Evolutionary conservation across 768 basidiomycete genomes (phyloP).

Genomic region (Gymnopilus dilepis): DNA sequence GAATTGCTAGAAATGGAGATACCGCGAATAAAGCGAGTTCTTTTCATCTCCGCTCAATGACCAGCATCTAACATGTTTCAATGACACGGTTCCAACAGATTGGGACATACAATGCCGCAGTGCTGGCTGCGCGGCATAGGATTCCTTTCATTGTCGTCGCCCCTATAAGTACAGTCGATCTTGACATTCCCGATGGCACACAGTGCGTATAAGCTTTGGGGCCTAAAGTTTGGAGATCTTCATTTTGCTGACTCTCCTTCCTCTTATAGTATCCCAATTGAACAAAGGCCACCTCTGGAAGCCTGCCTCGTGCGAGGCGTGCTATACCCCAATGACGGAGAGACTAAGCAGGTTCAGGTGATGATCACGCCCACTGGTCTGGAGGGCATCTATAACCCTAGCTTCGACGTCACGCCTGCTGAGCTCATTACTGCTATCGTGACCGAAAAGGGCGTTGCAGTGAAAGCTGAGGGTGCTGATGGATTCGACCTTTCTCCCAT

Average conservation of each 20-base stretch:
- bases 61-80: conserved; percentile 19
- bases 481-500: conserved; percentile 69
- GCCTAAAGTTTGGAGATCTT: conserved; percentile 7
- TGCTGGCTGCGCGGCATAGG: conserved; percentile 83
- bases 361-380: conserved; percentile 79
- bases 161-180: conserved; percentile 90
- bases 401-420: conserved; percentile 96
- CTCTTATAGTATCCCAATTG: conserved; percentile 77
- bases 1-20: conserved; percentile 92
- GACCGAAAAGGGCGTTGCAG: conserved; percentile 93
- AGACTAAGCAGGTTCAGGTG: conserved; percentile 72
- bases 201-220: conserved; percentile 41
- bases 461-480: conserved; percentile 60
- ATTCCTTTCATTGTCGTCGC: conserved; percentile 95
- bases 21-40: conserved; percentile 86
- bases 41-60: conserved; percentile 6
- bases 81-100: conserved; percentile 46
- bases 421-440: conserved; percentile 94
- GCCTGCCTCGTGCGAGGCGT: conserved; percentile 89
- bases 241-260: conserved; percentile 11
- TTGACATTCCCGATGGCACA: conserved; percentile 73
- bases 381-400: conserved; percentile 85
- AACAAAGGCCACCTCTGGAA: conserved; percentile 87
- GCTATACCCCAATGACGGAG: conserved; percentile 58
- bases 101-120: conserved; percentile 96